phyloP scores from a whole-genome alignment of 1,139 yeast species.

The Hyphopichia pseudoburtonii region DNA sequence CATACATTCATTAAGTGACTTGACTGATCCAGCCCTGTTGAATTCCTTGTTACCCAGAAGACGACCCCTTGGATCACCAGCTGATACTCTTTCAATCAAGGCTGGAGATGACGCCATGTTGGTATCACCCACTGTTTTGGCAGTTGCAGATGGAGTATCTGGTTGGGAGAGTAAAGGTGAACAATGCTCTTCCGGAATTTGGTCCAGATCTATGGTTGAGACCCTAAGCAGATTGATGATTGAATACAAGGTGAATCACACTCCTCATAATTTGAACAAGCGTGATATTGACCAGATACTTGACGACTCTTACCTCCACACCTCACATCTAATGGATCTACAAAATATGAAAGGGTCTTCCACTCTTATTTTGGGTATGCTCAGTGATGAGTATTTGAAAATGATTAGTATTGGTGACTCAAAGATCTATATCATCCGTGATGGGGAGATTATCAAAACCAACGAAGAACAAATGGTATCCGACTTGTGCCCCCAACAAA shows the following conservation, averaged over 20 bases:
- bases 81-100: conserved; percentile 52
- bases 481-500: conserved; percentile 54
- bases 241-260: conserved; percentile 42
- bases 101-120: conserved; percentile 68
- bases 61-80: conserved; percentile 54
- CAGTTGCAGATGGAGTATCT: conserved; percentile 62
- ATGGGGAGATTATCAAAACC: conserved; percentile 44
- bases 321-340: conserved; percentile 54
- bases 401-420: conserved; percentile 60
- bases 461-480: conserved; percentile 51
- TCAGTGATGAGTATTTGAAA: conserved; percentile 48
- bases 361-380: conserved; percentile 51
- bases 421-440: conserved; percentile 48
- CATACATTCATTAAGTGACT: conserved; percentile 51
- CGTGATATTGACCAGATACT: conserved; percentile 47
- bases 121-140: conserved; percentile 54
- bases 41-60: conserved; percentile 51
- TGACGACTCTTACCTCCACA: conserved; percentile 52
- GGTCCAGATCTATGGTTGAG: conserved; percentile 59
- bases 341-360: conserved; percentile 53
- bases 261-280: conserved; percentile 43
- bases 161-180: conserved; percentile 55
- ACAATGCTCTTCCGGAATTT: conserved; percentile 49
- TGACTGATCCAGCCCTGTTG: conserved; percentile 50
- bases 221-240: conserved; percentile 51